A percentile compares a stretch with the other conserved stretches of the same genome.
These are phyloP conservation scores for Hymenoscyphus salicellus DNA, from an alignment of 2,329 filamentous ascomycete species.

Conservation along the genomic window DNA sequence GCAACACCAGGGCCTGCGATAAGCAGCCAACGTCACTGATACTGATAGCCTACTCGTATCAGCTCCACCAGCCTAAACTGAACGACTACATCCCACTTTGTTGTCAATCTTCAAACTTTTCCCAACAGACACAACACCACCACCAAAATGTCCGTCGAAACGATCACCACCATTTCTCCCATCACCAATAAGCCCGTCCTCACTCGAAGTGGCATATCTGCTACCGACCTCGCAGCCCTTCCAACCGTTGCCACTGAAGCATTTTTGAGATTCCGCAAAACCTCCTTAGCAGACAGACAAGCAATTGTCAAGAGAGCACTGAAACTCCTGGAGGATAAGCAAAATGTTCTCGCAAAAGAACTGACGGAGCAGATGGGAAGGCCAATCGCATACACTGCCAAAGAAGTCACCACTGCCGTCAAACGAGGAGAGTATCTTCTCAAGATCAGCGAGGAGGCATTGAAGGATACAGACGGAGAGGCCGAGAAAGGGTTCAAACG, in stretches of 20 bases:
- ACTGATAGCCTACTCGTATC: constrained; percentile 3
- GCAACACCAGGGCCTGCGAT: background rate
- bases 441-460: constrained; percentile 73
- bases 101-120: constrained; percentile 1
- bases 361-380: constrained; percentile 94
- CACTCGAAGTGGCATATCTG: constrained; percentile 71
- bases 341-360: constrained; percentile 79
- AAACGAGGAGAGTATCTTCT: constrained; percentile 82
- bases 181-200: constrained; percentile 82
- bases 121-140: background rate
- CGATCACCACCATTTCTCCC: constrained; percentile 79
- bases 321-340: constrained; percentile 63
- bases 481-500: constrained; percentile 83
- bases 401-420: constrained; percentile 80
- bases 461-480: constrained; percentile 80
- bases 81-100: constrained; percentile 11
- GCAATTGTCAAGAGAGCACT: constrained; percentile 78
- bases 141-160: constrained; percentile 58
- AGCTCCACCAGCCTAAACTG: background rate
- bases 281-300: constrained; percentile 71
- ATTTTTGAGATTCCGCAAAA: constrained; percentile 74
- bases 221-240: constrained; percentile 67
- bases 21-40: constrained; percentile 11
- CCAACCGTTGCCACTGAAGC: constrained; percentile 69
- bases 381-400: constrained; percentile 81